Percentiles rank a stretch among this genome's conserved stretches.
These are phyloP conservation scores for Lindgomyces ingoldianus DNA, from an alignment of 495 filamentous ascomycete species.

Conservation along the genomic window DNA sequence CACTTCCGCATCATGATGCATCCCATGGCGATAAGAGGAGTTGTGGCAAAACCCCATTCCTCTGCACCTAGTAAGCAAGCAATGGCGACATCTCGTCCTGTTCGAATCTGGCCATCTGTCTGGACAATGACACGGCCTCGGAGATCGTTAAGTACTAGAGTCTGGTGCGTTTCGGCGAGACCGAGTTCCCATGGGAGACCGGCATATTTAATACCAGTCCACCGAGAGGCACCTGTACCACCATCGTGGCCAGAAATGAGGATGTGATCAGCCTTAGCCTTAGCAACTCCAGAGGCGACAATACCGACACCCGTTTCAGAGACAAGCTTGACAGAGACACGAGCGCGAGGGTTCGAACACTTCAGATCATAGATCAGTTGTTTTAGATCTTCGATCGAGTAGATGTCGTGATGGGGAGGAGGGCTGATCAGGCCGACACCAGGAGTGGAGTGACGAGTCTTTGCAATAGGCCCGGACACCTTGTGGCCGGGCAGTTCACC, in stretches of 20 bases:
- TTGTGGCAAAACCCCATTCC: constrained; percentile 98
- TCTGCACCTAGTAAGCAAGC: constrained; percentile 96
- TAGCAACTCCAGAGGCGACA: constrained; percentile 96
- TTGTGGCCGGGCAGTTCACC: constrained; percentile 98
- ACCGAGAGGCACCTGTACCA: constrained; percentile 95
- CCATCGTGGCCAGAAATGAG: constrained; percentile 97
- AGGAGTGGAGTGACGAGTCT: constrained; percentile 96
- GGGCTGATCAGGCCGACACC: constrained; percentile 99
- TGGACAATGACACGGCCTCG: constrained; percentile 96
- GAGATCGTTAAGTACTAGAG: constrained; percentile 95
- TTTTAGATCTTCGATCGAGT: constrained; percentile 98
- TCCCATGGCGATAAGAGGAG: constrained; percentile 94
- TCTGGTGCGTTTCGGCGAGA: constrained; percentile 98
- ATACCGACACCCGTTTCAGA: constrained; percentile 98
- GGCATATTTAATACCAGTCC: constrained; percentile 99
- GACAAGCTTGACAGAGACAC: constrained; percentile 98
- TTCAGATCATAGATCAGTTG: constrained; percentile 99
- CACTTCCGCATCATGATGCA: constrained; percentile 95
- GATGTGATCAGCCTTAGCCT: constrained; percentile 98
- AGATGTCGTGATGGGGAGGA: constrained; percentile 98
- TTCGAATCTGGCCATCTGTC: constrained; percentile 94
- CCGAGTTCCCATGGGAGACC: constrained; percentile 98
- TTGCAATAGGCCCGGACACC: constrained; percentile 93
- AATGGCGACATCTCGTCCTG: constrained; percentile 93
- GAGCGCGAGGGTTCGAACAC: constrained; percentile 91